Evolutionary conservation across 2,329 filamentous ascomycete genomes (phyloP).

Genomic region (Exophiala spinifera): DNA sequence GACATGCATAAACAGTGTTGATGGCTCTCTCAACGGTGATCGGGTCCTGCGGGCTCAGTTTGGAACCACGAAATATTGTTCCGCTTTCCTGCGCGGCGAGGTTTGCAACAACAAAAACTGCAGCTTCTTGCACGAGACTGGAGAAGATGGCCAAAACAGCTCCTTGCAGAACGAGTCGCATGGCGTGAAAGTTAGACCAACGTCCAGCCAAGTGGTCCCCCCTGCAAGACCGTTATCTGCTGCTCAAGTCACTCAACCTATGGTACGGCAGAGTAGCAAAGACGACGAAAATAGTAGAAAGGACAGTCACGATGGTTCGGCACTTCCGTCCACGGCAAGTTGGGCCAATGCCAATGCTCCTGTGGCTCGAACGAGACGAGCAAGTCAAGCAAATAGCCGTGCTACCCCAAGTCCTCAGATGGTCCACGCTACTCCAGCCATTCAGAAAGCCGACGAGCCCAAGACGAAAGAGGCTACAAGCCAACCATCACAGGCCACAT

Average conservation of each 20-base stretch:
- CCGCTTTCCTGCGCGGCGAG: constrained; percentile 90
- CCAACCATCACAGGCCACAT: constrained; percentile 13
- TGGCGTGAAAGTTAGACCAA: constrained; percentile 37
- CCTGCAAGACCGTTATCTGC: constrained; percentile 33
- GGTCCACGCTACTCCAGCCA: constrained; percentile 44
- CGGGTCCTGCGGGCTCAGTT: constrained; percentile 71
- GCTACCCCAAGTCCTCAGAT: constrained; percentile 77
- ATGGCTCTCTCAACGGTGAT: constrained; percentile 89
- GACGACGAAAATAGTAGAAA: constrained; percentile 60
- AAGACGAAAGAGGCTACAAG: constrained; percentile 30
- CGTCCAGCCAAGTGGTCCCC: constrained; percentile 39
- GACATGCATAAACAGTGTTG: constrained; percentile 84
- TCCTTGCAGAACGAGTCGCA: constrained; percentile 30
- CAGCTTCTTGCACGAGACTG: constrained; percentile 96
- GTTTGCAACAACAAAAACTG: constrained; percentile 93
- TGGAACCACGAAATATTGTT: constrained; percentile 98
- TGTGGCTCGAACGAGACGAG: constrained; percentile 60
- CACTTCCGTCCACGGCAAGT: constrained; percentile 87
- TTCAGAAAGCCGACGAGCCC: constrained; percentile 34
- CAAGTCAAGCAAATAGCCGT: constrained; percentile 77
- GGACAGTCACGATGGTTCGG: constrained; percentile 74
- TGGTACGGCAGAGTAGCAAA: constrained; percentile 71
- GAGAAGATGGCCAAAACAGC: constrained; percentile 66
- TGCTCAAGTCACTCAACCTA: constrained; percentile 53
- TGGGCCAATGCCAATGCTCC: constrained; percentile 74